A percentile compares a stretch with the other conserved stretches of the same genome.
These are phyloP conservation scores for Geranium brycei DNA, from an alignment of 345 rosid genomes.

Conservation along the genomic window DNA sequence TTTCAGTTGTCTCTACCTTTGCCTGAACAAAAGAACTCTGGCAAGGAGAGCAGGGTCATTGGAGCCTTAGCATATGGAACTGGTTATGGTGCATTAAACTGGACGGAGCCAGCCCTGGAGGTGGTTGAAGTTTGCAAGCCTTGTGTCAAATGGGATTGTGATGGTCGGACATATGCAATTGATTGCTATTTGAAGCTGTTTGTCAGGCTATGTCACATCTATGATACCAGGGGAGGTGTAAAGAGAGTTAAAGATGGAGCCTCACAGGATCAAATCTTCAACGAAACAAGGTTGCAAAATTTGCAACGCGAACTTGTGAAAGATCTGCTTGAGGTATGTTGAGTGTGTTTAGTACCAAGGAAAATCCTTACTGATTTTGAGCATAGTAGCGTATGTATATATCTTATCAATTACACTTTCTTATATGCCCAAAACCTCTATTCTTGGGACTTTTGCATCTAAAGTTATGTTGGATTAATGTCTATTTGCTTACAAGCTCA, in stretches of 20 bases:
- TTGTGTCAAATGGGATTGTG: slow-evolving; percentile 97
- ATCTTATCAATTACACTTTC: too few relatives aligned
- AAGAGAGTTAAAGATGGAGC: slow-evolving; percentile 97
- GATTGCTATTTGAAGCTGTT: slow-evolving; percentile 94
- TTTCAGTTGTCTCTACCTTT: slow-evolving; percentile 93
- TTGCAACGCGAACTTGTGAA: slow-evolving; percentile 84
- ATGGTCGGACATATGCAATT: slow-evolving; percentile 90
- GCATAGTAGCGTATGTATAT: neutral
- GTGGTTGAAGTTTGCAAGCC: slow-evolving; percentile 98
- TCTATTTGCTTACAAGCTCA: too few relatives aligned
- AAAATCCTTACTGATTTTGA: neutral
- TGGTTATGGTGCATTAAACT: slow-evolving; percentile 95
- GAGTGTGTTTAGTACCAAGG: neutral
- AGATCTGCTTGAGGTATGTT: slow-evolving; percentile 72
- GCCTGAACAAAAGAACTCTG: slow-evolving; percentile 79
- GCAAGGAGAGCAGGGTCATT: slow-evolving; percentile 98
- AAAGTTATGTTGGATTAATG: too few relatives aligned
- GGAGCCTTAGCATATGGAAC: slow-evolving; percentile 99
- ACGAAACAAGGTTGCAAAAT: slow-evolving; percentile 86
- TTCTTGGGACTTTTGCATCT: too few relatives aligned
- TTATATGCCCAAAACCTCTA: too few relatives aligned
- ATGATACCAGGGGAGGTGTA: slow-evolving; percentile 94
- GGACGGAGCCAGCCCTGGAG: slow-evolving; percentile 96
- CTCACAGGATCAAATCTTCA: slow-evolving; percentile 88
- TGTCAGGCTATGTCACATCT: slow-evolving; percentile 86